Base-by-base conservation (phyloP, 805 yeast species). In the Cyberlindnera maritima region DNA sequence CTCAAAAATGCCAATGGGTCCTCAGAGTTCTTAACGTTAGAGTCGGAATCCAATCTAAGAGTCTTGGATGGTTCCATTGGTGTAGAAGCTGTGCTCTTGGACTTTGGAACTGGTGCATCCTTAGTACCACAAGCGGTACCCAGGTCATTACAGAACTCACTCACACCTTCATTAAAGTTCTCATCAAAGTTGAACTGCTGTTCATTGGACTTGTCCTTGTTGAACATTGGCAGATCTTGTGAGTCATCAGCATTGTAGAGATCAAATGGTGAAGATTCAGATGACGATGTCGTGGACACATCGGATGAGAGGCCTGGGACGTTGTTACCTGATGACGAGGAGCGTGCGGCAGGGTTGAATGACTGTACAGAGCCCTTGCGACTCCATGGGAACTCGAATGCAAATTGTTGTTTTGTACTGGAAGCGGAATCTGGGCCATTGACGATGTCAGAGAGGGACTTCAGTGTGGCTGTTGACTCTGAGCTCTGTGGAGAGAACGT, bases 41-140 rank as follows among this genome's bases (percentile, higher is more conserved):
- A n/a, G n/a, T n/a, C n/a, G n/a, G n/a, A 11, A 14, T 47, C 41
- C 40, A 36, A 36, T 15, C 14, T 23, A 8, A 36, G 28, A 9
- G 36, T 19, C 10, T 9, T 7, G 5, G 48, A 3, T 15, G 38
- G 21, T 4, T 17, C 41, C 3, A 32, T 5, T 1, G 52, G 48
- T 38, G 48, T 29, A 6, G 38, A 14, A 3, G 47, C 41, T 15
- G 51, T 37, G 18, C 59, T 36, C 47, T 47, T 49, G 12, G 57
- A 44, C 57, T 68, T 64, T 3, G 96, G 95, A 4, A 83, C 62
- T 3, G 94, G 96, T 53, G 77, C 67, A 14, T 74, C 74, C 57
- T 73, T 81, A 7, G 83, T 82, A 15, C 97, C 97, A 66, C 97
- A 91, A 1, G 90, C 97, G 63, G 81, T 76, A 51, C 79, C 77